Evolutionary conservation across 2,329 filamentous ascomycete genomes (phyloP).

Genomic region (Ciborinia camelliae): DNA sequence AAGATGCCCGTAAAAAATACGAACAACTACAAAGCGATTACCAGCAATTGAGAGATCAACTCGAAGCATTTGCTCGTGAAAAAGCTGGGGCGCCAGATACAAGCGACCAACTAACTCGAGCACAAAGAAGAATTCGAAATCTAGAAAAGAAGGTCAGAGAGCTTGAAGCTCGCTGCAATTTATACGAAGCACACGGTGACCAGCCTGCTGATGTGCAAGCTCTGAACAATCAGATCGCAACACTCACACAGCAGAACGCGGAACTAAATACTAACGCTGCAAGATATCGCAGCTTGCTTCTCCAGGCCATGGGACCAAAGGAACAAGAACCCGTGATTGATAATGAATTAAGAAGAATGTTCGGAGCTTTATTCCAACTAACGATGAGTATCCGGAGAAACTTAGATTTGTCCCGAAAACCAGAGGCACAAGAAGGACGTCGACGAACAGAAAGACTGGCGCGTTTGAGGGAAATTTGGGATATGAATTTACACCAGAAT

Average conservation of each 20-base stretch:
- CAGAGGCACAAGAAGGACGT: neutral
- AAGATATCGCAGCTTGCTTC: neutral
- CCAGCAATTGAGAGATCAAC: neutral
- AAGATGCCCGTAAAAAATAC: neutral
- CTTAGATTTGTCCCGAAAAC: neutral
- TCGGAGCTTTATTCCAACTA: no score
- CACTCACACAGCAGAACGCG: neutral
- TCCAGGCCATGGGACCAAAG: no score
- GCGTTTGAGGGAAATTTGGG: neutral
- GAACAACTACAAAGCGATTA: neutral
- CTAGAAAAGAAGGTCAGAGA: neutral
- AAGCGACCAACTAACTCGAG: neutral
- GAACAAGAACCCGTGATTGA: no score
- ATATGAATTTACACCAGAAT: rapidly evolving
- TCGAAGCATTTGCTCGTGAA: neutral
- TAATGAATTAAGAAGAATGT: no score
- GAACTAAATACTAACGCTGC: neutral
- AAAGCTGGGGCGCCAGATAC: neutral
- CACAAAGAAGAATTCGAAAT: neutral
- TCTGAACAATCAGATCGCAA: neutral
- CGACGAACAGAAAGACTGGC: neutral
- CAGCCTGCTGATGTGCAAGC: neutral
- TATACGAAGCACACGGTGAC: neutral
- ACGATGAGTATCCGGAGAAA: rapidly evolving
- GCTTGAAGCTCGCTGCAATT: neutral